phyloP scores from a whole-genome alignment of 2,329 filamentous ascomycete genomes.

The Teratosphaeria viscida region DNA sequence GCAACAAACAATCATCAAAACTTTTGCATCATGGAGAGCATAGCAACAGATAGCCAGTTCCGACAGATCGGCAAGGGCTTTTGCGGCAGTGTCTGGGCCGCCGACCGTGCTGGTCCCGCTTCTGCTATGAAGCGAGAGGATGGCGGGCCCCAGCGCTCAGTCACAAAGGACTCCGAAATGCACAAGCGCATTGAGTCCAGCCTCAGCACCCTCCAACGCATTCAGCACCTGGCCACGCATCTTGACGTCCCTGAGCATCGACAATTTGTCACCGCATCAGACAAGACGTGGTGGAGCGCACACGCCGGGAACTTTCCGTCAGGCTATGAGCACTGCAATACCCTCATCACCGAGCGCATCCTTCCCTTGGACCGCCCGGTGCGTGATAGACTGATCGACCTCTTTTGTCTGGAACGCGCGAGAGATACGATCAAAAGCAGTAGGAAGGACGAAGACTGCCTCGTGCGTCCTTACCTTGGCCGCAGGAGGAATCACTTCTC shows the following conservation, averaged over 20 bases:
- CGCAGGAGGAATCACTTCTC: slow-evolving; percentile 14
- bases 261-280: background rate
- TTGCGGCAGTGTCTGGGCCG: slow-evolving; percentile 4
- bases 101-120: background rate
- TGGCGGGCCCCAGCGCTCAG: background rate
- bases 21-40: background rate
- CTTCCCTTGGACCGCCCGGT: background rate
- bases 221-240: background rate
- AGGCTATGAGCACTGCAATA: background rate
- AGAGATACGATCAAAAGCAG: slow-evolving; percentile 2
- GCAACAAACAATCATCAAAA: background rate
- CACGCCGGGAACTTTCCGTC: background rate
- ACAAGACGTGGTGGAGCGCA: background rate
- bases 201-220: background rate
- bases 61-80: background rate
- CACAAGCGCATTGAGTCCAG: background rate
- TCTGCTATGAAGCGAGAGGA: slow-evolving; percentile 5
- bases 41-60: background rate
- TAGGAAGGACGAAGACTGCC: slow-evolving; percentile 26
- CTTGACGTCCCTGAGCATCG: background rate
- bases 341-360: slow-evolving; percentile 6
- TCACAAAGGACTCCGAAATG: slow-evolving; percentile 4
- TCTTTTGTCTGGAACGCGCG: slow-evolving; percentile 1
- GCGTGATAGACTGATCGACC: slow-evolving; percentile 7
- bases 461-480: slow-evolving; percentile 42